Evolutionary conservation across 306 rosid genomes (phyloP).

Genomic region (Prunus padus): DNA sequence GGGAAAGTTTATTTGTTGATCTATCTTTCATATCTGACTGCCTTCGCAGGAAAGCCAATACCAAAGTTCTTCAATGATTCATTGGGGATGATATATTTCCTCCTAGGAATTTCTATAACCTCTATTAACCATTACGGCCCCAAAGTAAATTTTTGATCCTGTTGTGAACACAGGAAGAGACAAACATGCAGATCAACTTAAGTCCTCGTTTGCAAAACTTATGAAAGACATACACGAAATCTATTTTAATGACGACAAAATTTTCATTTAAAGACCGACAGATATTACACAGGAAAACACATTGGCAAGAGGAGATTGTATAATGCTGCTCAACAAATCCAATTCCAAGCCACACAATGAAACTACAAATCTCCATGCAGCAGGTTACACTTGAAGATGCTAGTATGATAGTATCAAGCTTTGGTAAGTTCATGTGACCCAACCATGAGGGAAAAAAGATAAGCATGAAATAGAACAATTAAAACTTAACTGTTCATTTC

Average conservation of each 20-base stretch:
- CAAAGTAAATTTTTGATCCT: background rate
- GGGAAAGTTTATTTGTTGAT: background rate
- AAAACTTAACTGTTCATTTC: slow-evolving; percentile 76
- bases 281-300: background rate
- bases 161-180: background rate
- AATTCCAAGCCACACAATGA: background rate
- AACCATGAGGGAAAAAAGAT: slow-evolving; percentile 6
- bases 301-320: background rate
- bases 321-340: background rate
- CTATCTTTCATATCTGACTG: background rate
- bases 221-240: background rate
- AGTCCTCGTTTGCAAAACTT: background rate
- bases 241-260: background rate
- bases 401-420: background rate
- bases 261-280: background rate
- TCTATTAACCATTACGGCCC: background rate
- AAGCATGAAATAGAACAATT: slow-evolving; percentile 2
- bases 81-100: background rate
- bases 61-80: background rate
- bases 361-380: slow-evolving; percentile 1
- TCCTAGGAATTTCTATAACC: background rate
- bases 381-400: background rate
- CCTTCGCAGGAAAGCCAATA: background rate
- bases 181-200: background rate
- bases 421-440: background rate